Base-by-base conservation (phyloP, 306 rosid genomes). In the cucumber (Cucumis sativus) region DNA sequence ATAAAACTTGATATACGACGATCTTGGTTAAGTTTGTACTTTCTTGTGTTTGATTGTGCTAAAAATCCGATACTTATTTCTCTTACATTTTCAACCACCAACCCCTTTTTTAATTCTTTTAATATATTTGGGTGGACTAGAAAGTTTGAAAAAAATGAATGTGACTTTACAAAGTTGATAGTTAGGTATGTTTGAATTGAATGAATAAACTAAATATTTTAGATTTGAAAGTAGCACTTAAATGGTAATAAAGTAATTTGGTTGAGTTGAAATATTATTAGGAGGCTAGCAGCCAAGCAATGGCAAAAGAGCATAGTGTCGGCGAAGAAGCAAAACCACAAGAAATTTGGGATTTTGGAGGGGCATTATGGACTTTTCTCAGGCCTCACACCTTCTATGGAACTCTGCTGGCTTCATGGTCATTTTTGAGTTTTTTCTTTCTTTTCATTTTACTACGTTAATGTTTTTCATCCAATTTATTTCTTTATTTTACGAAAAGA, bases 321-420 rank as follows among this genome's bases (percentile, higher is more conserved):
- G 5, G 40, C 0, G 59, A 70, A 6, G 59, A 45, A 23, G 7
- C 21, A 47, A 14, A 47, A 17, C 4, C 40, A 13, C 57, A 1
- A 15, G 15, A 47, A 70, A 18, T 89, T 79, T 83, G 85, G 37
- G 90, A 84, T 63, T 88, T 94, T 78, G 89, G 83, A 83, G 92
- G 90, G 87, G 93, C 97, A 25, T 94, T 88, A 77, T 94, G 98
- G 98, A 90, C 96, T 85, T 91, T 94, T 86, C 86, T 94, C 68
- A 88, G 98, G 86, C 97, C 98, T 43, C 98, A 94, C 82, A 94
- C 98, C 28, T 90, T 94, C 80, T 88, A 93, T 20, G 98, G 98
- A 79, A 91, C 98, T 30, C 65, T 91, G 37, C 83, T 94, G n/a
- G 98, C 76, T 23, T 70, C 76, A 47, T 70, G 76, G 76, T 76